Percentiles rank a stretch among this genome's conserved stretches.
Conservation (phyloP, 352 stramenopile species). For the Pythium folliculosum region DNA sequence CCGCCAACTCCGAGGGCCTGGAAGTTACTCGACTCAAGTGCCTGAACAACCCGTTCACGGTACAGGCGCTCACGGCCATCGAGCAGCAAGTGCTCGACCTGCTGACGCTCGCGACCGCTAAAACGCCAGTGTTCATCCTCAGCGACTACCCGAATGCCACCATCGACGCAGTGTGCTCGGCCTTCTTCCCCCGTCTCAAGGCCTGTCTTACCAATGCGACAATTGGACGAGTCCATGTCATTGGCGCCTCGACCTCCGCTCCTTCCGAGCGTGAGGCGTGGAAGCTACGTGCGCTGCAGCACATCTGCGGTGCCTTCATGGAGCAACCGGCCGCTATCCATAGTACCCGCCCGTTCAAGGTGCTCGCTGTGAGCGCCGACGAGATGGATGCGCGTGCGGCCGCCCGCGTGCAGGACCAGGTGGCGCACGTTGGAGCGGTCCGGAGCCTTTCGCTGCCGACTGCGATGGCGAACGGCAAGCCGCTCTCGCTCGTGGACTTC, state of each 20-base stretch:
- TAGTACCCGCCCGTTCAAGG: conserved; percentile 2
- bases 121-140: conserved; percentile 23
- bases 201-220: conserved; percentile 9
- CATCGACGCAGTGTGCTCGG: conserved; percentile 16
- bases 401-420: conserved; percentile 13
- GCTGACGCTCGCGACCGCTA: conserved; percentile 11
- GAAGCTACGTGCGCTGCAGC: conserved; percentile 20
- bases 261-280: conserved; percentile 7
- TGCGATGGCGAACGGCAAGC: conserved; percentile 8
- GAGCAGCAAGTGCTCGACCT: conserved; percentile 27
- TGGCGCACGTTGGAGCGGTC: conserved; percentile 17
- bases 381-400: conserved; percentile 13
- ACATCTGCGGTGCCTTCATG: conserved; percentile 20
- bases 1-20: conserved; percentile 6
- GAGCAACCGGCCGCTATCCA: not conserved
- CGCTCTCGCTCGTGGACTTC: conserved; percentile 26
- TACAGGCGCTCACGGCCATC: conserved; percentile 21
- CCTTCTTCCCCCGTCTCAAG: conserved; percentile 29
- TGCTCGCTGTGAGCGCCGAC: conserved; percentile 23
- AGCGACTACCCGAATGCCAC: conserved; percentile 2
- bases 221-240: conserved; percentile 7
- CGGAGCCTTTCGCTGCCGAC: conserved; percentile 15
- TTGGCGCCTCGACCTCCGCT: not conserved
- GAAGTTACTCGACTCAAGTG: conserved; percentile 15
- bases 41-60: conserved; percentile 24